Evolutionary conservation across 331 rosid species (phyloP).

Genomic region (Pyrus hybrid): DNA sequence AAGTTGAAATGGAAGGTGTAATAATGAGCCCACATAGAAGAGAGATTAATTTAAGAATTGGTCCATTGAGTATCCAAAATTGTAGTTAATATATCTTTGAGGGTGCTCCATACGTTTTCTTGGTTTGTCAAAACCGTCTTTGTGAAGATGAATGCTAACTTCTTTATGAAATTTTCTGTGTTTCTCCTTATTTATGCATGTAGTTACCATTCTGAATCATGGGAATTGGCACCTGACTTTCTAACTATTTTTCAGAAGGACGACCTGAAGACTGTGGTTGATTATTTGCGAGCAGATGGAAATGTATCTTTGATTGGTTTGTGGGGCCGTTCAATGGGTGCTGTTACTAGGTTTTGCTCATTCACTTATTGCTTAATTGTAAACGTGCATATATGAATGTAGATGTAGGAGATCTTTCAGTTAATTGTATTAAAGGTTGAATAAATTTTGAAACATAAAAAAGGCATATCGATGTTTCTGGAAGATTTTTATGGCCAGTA

Average conservation of each 20-base stretch:
- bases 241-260: slow-evolving; percentile 57
- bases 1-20: background rate
- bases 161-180: background rate
- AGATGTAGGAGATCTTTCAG: background rate
- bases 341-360: slow-evolving; percentile 73
- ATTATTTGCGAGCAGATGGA: slow-evolving; percentile 80
- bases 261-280: slow-evolving; percentile 77
- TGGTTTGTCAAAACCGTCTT: background rate
- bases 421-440: background rate
- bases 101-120: background rate
- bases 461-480: background rate
- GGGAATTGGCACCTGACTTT: slow-evolving; percentile 17
- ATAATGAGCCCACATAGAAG: background rate
- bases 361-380: slow-evolving; percentile 17
- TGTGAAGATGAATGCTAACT: background rate
- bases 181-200: background rate
- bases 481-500: background rate
- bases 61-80: background rate
- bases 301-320: slow-evolving; percentile 89
- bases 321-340: slow-evolving; percentile 99
- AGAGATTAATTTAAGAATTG: background rate
- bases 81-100: background rate
- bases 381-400: slow-evolving; percentile 6
- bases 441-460: background rate
- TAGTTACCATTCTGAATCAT: background rate